phyloP scores from a whole-genome alignment of 352 stramenopile species.

The Globisporangium acanthophoron region DNA sequence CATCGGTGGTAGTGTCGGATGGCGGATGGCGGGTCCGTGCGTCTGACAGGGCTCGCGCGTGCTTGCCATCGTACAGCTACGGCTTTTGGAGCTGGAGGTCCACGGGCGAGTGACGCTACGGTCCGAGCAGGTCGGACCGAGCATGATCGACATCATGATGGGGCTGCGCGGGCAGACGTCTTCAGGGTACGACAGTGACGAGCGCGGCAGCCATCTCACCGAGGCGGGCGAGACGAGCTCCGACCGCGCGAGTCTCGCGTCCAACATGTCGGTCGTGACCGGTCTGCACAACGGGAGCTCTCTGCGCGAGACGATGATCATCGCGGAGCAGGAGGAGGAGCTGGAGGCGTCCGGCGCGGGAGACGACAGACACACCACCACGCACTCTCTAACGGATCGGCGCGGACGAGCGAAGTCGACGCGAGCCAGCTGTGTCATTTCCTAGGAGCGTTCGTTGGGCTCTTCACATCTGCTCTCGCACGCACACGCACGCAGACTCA shows the following conservation, averaged over 20 bases:
- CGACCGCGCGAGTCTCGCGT: conserved; percentile 54
- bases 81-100: conserved; percentile 44
- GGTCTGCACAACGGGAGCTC: conserved; percentile 44
- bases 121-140: conserved; percentile 53
- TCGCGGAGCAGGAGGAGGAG: conserved; percentile 60
- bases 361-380: not conserved
- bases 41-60: too few species aligned
- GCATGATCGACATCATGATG: conserved; percentile 76
- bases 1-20: not conserved
- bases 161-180: conserved; percentile 40
- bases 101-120: conserved; percentile 58
- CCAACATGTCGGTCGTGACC: conserved; percentile 52
- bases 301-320: conserved; percentile 61
- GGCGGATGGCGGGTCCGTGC: too few species aligned
- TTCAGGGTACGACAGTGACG: conserved; percentile 27
- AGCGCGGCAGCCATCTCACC: conserved; percentile 39
- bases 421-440: conserved; percentile 19
- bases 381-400: conserved; percentile 12
- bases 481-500: not conserved
- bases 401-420: conserved; percentile 7
- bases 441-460: conserved; percentile 3
- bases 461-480: too few species aligned
- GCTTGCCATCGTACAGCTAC: conserved; percentile 14
- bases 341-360: conserved; percentile 4
- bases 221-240: conserved; percentile 32